Evolutionary conservation across 305 asterid species (phyloP).

Genomic region (Solanum hybrid): DNA sequence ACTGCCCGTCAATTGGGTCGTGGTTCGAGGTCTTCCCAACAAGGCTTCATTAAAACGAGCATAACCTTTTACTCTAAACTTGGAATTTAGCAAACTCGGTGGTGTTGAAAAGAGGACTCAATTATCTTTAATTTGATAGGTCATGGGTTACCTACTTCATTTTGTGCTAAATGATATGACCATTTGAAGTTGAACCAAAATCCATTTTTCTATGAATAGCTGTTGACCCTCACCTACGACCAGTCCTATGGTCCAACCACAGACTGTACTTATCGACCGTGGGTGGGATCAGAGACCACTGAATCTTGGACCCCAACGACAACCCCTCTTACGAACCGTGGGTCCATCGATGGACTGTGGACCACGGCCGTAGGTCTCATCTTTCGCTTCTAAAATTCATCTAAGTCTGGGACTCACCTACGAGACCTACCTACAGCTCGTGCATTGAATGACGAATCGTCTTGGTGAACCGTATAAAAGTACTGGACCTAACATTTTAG

Average conservation of each 20-base stretch:
- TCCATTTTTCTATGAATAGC: not conserved
- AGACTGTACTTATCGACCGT: not conserved
- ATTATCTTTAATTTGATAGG: too few relatives aligned
- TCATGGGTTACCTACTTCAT: not conserved
- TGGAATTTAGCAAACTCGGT: not conserved
- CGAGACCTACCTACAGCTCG: not conserved
- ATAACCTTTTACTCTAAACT: not conserved
- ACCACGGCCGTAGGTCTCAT: not conserved
- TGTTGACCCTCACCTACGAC: not conserved
- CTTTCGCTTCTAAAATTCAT: not conserved
- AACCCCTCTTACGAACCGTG: not conserved
- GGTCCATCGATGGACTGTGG: not conserved
- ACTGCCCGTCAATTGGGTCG: not conserved
- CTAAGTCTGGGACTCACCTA: not conserved
- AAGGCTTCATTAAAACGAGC: not conserved
- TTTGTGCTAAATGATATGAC: too few relatives aligned
- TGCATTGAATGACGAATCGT: not conserved
- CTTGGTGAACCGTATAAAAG: not conserved
- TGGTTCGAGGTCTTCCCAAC: fast-evolving
- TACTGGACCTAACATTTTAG: not conserved
- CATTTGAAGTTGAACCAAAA: not conserved
- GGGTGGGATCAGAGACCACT: not conserved
- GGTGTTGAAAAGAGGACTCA: not conserved
- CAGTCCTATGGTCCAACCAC: not conserved
- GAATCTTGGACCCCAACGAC: not conserved